A percentile compares a stretch with the other conserved stretches of the same genome.
Evolutionary conservation across 2,329 filamentous ascomycete genomes (phyloP).

Genomic region (Nectriaceae sp.): DNA sequence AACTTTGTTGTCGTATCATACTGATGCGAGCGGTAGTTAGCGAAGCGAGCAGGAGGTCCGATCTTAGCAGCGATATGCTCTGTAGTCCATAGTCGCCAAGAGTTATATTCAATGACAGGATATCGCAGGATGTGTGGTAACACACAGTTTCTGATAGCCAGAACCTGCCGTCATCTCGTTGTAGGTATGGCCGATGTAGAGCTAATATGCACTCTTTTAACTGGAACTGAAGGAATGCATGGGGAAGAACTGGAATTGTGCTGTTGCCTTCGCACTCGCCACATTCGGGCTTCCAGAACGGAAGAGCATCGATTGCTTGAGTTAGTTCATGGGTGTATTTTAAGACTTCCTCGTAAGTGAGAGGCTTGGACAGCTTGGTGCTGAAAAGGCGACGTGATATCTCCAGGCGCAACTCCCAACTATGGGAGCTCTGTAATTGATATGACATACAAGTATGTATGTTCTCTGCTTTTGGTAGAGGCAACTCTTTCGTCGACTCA

Average conservation of each 20-base stretch:
- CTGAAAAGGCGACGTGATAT: neutral
- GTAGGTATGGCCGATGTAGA: neutral
- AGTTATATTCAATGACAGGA: neutral
- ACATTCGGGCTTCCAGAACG: neutral
- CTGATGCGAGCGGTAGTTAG: neutral
- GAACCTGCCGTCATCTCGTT: neutral
- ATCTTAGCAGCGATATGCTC: neutral
- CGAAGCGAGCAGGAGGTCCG: neutral
- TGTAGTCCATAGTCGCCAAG: neutral
- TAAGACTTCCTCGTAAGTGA: neutral
- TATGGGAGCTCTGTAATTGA: neutral
- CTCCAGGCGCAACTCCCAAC: neutral
- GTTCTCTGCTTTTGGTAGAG: neutral
- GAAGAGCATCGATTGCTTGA: neutral
- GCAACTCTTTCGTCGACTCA: neutral
- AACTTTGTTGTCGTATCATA: neutral
- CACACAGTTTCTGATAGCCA: neutral
- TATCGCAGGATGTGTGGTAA: neutral
- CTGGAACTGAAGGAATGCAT: neutral
- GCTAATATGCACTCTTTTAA: neutral
- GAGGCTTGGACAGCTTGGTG: neutral
- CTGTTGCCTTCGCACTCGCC: too few species aligned
- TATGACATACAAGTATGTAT: neutral
- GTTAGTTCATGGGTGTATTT: neutral
- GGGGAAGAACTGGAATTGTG: neutral